Evolutionary conservation across 2,329 filamentous ascomycete genomes (phyloP), one percentile per base, ranked within the genome.

Genomic region (Fusarium pilosicola): DNA sequence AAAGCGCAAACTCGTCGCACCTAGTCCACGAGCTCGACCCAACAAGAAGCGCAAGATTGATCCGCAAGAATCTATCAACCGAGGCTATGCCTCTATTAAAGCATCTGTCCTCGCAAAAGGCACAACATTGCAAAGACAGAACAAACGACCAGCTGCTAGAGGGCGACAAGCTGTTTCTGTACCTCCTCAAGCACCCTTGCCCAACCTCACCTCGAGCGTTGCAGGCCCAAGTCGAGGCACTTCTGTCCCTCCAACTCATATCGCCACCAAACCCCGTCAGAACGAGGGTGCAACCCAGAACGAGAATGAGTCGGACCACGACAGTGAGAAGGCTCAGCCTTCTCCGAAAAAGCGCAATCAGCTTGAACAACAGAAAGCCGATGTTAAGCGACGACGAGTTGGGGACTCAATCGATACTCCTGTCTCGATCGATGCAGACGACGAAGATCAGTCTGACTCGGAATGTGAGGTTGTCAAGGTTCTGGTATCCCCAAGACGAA

Each of bases 301-400:
- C 6, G 57, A 42, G 6, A 54, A 75, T 24, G 68, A 66, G 18
- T 71, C 72, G 4, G 76, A 77, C 34, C 71, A 71, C 42, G 36
- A 73, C 13, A 71, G 69, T n/a, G 73, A 74, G 44, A 76, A 70
- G n/a, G 60, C 56, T n/a, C 24, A 45, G n/a, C 48, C 61, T 28
- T 62, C 66, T 26, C 65, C 70, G 11, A 72, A 67, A 52, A 71
- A 55, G 55, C 66, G 52, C 14, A 39, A 28, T 6, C 60, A 54
- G 11, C 32, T 17, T 13, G 24, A 62, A 14, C 48, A 48, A 13
- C 62, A 59, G 28, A 39, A 65, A 14, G 42, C 48, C 8, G 59
- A 55, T 7, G 32, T 30, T 34, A 76, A 77, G 58, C 76, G 70
- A 62, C 66, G 57, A 49, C 65, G 63, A 49, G 30, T 69, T 32